Conservation (phyloP, 2,329 filamentous ascomycete genomes). For the Aureobasidium leucospermi region DNA sequence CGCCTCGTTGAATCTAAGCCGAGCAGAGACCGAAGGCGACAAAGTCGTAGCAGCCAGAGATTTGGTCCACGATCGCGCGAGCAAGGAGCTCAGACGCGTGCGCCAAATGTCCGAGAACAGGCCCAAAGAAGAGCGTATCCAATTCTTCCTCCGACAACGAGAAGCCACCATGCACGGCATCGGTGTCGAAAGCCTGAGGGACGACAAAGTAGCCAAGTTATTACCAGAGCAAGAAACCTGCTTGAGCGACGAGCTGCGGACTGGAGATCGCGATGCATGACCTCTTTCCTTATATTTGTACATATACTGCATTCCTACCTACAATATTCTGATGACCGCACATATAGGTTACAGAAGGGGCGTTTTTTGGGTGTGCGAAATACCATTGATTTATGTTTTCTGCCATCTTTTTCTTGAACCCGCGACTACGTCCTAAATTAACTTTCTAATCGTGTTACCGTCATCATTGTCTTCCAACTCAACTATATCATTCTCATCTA, state of each 20-base stretch:
- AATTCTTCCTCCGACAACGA: conserved; percentile 67
- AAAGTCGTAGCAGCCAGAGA: conserved; percentile 60
- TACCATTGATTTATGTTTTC: background rate
- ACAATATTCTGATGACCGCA: background rate
- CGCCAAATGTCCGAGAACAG: conserved; percentile 43
- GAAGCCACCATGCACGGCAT: conserved; percentile 47
- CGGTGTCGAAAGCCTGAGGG: conserved; percentile 36
- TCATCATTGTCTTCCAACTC: too few relatives aligned
- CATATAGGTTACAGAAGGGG: background rate
- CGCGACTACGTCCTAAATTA: too few relatives aligned
- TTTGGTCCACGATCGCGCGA: conserved; percentile 58
- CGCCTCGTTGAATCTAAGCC: conserved; percentile 62
- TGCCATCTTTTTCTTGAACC: too few relatives aligned
- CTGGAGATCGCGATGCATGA: background rate
- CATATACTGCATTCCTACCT: background rate
- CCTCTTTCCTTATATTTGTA: background rate
- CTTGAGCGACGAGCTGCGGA: conserved; percentile 29
- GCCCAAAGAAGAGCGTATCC: conserved; percentile 52
- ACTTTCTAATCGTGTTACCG: too few relatives aligned
- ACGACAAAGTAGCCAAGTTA: conserved; percentile 39
- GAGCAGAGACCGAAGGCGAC: conserved; percentile 56
- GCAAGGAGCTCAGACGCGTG: conserved; percentile 53
- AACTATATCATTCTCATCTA: background rate
- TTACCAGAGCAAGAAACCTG: conserved; percentile 41
- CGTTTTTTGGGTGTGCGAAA: background rate